Percentiles rank a stretch among this genome's conserved stretches.
These are phyloP conservation scores for Helicocarpus griseus DNA, from an alignment of 2,329 filamentous ascomycete species.

Conservation along the genomic window DNA sequence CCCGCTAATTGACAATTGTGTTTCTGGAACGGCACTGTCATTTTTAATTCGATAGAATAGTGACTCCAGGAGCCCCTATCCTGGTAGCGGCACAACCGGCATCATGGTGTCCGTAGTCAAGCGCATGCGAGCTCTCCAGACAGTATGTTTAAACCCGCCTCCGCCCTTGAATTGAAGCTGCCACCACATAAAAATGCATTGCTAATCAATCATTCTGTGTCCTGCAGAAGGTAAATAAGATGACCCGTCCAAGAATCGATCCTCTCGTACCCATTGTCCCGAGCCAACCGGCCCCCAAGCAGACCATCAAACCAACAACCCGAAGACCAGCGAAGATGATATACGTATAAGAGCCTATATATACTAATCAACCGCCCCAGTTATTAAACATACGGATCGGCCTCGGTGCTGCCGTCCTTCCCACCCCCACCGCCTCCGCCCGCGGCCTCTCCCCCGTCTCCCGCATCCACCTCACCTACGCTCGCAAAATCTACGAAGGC, in stretches of 20 bases:
- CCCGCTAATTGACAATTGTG: neutral
- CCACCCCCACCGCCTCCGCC: constrained; percentile 29
- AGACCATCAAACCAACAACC: neutral
- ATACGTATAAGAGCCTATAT: constrained; percentile 1
- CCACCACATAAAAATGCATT: neutral
- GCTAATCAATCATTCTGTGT: constrained; percentile 7
- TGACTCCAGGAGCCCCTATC: constrained; percentile 11
- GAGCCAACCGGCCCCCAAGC: neutral
- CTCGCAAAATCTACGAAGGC: constrained; percentile 31
- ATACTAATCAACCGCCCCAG: constrained; percentile 6
- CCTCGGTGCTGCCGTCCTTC: constrained; percentile 72
- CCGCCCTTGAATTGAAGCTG: constrained; percentile 8
- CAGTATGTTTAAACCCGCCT: constrained; percentile 44
- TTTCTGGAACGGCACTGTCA: neutral
- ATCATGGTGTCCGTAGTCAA: constrained; percentile 43
- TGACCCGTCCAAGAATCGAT: neutral
- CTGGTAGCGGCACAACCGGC: constrained; percentile 10
- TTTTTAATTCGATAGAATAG: neutral
- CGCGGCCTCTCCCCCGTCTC: constrained; percentile 31
- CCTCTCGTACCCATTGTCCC: neutral
- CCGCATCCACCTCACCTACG: constrained; percentile 36
- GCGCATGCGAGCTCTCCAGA: constrained; percentile 64
- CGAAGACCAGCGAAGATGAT: neutral
- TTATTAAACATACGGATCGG: constrained; percentile 55
- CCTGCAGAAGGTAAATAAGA: constrained; percentile 21